Evolutionary conservation across 768 basidiomycete genomes (phyloP), one percentile per base, ranked within the genome.

Genomic region (Hygrocybe coccinea): DNA sequence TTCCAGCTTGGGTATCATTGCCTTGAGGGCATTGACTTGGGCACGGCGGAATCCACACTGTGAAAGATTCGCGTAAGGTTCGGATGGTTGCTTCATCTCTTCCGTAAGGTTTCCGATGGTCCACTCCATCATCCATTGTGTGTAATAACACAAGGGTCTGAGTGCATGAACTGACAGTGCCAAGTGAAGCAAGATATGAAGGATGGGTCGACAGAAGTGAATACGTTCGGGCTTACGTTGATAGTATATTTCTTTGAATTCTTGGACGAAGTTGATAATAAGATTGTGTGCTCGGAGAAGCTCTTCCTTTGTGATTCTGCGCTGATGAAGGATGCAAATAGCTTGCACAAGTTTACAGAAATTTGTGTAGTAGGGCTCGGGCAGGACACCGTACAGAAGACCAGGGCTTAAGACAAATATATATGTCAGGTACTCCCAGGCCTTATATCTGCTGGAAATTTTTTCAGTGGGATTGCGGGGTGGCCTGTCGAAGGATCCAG

Each of bases 391-490:
- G 17, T 50, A 52, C 22, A 63, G 44, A 2, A 63, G 52, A 9
- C 38, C 61, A 0, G 58, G 62, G 6, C 55, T 46, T 9, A 64
- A 50, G 17, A 33, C 52, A 35, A n/a, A 59, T 17, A 61, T 17
- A 29, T 59, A 61, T 19, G 54, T 15, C 14, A 56, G 48, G 24
- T 19, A 61, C 29, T 61, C 59, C 14, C 34, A 53, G 24, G 60
- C 60, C 50, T 63, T 63, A 55, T 61, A 63, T 14, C 60, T 58
- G 44, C 58, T 62, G 61, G 25, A 49, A 9, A 73, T 60, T 49
- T 73, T 73, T 52, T 72, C 64, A 0, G 68, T 67, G 29, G 62
- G 60, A 43, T 73, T 71, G 0, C 68, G 60, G 0, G 71, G 74
- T 10, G 69, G 66, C 12, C 65, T 64, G 38, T 69, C 69, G 53